Evolutionary conservation across 2,329 filamentous ascomycete species (phyloP).

Genomic region (Zasmidium angulare): DNA sequence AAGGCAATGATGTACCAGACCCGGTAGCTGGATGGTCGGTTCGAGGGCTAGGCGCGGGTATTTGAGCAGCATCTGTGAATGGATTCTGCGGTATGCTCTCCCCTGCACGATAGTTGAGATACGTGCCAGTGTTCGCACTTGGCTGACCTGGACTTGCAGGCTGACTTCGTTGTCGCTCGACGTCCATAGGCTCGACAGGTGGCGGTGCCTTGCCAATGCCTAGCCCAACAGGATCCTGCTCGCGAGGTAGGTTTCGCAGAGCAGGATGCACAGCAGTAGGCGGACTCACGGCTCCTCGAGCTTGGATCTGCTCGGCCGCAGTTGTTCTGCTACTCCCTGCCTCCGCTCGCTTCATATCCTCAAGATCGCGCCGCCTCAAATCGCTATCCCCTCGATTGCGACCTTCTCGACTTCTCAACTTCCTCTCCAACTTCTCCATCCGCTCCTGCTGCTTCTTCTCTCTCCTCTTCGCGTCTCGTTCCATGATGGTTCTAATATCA

Average conservation of each 20-base stretch:
- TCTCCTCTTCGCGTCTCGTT: conserved; percentile 77
- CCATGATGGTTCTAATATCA: conserved; percentile 83
- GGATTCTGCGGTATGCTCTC: conserved; percentile 20
- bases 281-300: conserved; percentile 23
- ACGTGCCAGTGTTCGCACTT: conserved; percentile 2
- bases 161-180: conserved; percentile 2
- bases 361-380: conserved; percentile 49
- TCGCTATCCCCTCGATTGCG: conserved; percentile 46
- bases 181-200: conserved; percentile 5
- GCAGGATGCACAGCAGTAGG: conserved; percentile 37
- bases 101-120: conserved; percentile 6
- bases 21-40: conserved; percentile 11
- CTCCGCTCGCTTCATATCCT: conserved; percentile 47
- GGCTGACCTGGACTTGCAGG: conserved; percentile 12
- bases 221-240: conserved; percentile 27
- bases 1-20: conserved; percentile 4
- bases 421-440: conserved; percentile 64
- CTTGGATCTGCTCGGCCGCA: conserved; percentile 28
- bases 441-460: conserved; percentile 72
- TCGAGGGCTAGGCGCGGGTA: conserved; percentile 20
- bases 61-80: conserved; percentile 25
- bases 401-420: conserved; percentile 66
- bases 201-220: conserved; percentile 27
- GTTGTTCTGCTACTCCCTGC: conserved; percentile 17
- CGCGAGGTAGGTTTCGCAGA: conserved; percentile 25